Base-by-base conservation (phyloP, 495 filamentous ascomycete genomes). In the Clohesyomyces aquaticus region DNA sequence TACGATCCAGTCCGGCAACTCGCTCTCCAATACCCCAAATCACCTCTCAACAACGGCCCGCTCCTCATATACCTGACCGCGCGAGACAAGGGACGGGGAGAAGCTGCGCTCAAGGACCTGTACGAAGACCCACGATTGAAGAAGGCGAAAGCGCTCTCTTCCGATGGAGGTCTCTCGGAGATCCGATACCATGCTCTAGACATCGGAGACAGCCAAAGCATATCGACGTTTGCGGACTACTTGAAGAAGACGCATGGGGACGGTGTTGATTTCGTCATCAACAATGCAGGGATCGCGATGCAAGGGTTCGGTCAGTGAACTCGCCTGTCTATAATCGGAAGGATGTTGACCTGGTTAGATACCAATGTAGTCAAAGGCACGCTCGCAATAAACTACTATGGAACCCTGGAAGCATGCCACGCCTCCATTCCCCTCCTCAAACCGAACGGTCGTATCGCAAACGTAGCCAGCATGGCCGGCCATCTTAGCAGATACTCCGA, bases 51-150 rank as follows among this genome's bases (percentile, higher is more conserved):
- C 51, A 73, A 72, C 48, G 77, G 75, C 10, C 74, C 76, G 3
- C 62, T 82, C 47, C 71, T 81, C 42, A 82, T 83, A 65, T 83
- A 83, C 68, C 74, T 83, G 3, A 80, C 80, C 8, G 80, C 80
- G 11, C 78, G 80, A 48, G 78, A 80, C 43, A 55, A 66, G 41
- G 54, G 55, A 11, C 66, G 76, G 27, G 80, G 80, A 11, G 72
- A 78, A 65, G 74, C 69, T 51, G 80, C 80, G 0, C 53, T 81
- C 35, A 70, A 74, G 35, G 54, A 61, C 9, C 61, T 83, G 11
- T 55, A 73, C 11, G 56, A 62, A 47, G 80, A 83, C 61, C 59
- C 61, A 8, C 71, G 75, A 47, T 68, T 83, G 59, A 72, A 76
- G 51, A 59, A 70, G 29, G 77, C 78, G 0, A 77, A 77, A 56